These are phyloP conservation scores for Omphalotus guepiniiformis DNA, from an alignment of 768 basidiomycete species.

Conservation along the genomic window DNA sequence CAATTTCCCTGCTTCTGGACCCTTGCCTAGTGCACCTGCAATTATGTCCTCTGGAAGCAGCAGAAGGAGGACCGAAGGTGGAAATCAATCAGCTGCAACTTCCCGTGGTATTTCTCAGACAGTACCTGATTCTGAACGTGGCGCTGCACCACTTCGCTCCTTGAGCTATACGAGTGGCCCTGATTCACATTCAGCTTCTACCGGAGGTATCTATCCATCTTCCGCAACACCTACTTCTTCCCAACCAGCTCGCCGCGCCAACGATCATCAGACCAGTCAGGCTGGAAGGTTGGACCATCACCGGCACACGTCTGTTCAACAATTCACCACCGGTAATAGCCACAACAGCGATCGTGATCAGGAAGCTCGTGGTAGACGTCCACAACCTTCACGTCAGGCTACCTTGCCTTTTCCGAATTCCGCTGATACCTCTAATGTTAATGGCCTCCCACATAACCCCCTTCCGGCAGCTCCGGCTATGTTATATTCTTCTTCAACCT, in stretches of 20 bases:
- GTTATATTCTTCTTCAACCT: not conserved
- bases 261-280: not conserved
- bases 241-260: not conserved
- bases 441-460: conserved; percentile 1
- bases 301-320: not conserved
- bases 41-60: no score
- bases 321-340: not conserved
- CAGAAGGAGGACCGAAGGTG: not conserved
- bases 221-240: conserved; percentile 2
- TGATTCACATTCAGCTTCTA: not conserved
- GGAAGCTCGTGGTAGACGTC: conserved; percentile 1
- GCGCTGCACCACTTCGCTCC: no score
- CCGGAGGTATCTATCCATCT: not conserved
- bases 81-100: not conserved
- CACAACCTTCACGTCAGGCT: not conserved
- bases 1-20: conserved; percentile 1
- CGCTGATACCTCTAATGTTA: not conserved
- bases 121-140: no score
- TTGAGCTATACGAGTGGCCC: no score
- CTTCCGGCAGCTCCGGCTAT: no score
- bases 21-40: not conserved
- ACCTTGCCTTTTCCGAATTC: not conserved
- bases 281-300: not conserved
- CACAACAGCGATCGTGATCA: not conserved
- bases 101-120: no score